Evolutionary conservation across 108 stramenopile species (phyloP), one percentile per base, ranked within the genome.

Genomic region (Cyclotella atomus): DNA sequence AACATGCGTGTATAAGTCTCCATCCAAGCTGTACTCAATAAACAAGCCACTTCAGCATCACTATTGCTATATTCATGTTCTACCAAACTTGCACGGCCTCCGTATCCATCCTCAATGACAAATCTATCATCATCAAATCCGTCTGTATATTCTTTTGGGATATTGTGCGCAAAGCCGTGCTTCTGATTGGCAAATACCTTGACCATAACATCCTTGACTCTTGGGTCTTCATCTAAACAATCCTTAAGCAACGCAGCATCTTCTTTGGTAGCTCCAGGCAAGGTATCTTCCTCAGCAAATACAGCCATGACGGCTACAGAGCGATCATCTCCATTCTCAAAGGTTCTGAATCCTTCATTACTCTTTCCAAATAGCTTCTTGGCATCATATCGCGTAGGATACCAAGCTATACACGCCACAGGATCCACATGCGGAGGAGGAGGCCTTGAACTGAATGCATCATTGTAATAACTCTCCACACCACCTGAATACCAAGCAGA

Each of bases 21-120:
- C 89, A 94, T 89, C 78, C 90, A 94, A 20, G 91, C 91, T 19
- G 93, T 91, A 24, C 89, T 91, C 25, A 94, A 68, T 16, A 94
- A 75, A 73, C 89, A 90, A 24, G 93, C 93, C 38, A 94, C 89
- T 67, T 92, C 91, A 0, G 91, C 91, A 69, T 92, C 91, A 30
- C 84, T 78, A 53, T 71, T 67, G 36, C 74, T 79, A 23, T 73
- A 74, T 33, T 80, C 21, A 2, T 68, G 53, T 17, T 84, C 44
- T 21, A 72, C 50, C 16, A 86, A 83, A n/a, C 81, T 57, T 20
- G 87, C 87, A 10, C 90, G 89, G 73, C 90, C 91, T 64, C 84
- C 90, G 21, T 89, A 89, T 32, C 79, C 67, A 25, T 86, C 85
- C 28, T 68, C 28, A 6, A 46, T 1, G 1, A 47, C 32, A 45